A percentile compares a stretch with the other conserved stretches of the same genome.
These are phyloP conservation scores for Thalassiosira livingstoniorum DNA, from an alignment of 352 stramenopile species.

Conservation along the genomic window DNA sequence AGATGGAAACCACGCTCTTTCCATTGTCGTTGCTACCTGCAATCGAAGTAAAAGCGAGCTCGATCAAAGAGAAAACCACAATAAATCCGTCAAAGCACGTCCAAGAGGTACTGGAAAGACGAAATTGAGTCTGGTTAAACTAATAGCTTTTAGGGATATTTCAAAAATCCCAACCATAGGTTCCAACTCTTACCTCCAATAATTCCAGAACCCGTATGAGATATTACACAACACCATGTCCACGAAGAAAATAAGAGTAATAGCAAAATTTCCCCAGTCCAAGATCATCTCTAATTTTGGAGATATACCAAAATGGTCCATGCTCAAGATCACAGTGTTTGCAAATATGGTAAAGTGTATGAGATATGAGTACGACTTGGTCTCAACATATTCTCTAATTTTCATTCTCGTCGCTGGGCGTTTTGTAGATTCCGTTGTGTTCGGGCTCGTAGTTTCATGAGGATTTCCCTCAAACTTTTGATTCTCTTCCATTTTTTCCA, in stretches of 20 bases:
- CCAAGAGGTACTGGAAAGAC: slow-evolving; percentile 23
- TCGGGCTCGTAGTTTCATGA: too few species aligned
- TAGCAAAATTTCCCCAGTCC: slow-evolving; percentile 63
- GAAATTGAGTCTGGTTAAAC: not conserved
- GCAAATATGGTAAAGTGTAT: slow-evolving; percentile 81
- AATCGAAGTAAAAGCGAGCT: slow-evolving; percentile 52
- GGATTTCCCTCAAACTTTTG: too few species aligned
- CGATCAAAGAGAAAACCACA: slow-evolving; percentile 47
- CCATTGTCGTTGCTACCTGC: slow-evolving; percentile 26
- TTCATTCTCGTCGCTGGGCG: slow-evolving; percentile 21
- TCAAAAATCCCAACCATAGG: not conserved
- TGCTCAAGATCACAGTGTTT: slow-evolving; percentile 88
- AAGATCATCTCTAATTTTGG: slow-evolving; percentile 53
- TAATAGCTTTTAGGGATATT: not conserved
- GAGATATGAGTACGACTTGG: slow-evolving; percentile 70
- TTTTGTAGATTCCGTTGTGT: too few species aligned
- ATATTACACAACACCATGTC: slow-evolving; percentile 75
- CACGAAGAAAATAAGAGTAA: slow-evolving; percentile 69
- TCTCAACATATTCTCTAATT: slow-evolving; percentile 76
- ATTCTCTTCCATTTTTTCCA: slow-evolving; percentile 58
- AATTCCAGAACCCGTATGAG: slow-evolving; percentile 20
- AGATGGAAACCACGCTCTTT: slow-evolving; percentile 82
- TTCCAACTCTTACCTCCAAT: slow-evolving; percentile 48
- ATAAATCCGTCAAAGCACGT: slow-evolving; percentile 69
- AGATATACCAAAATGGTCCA: slow-evolving; percentile 88